phyloP scores from a whole-genome alignment of 768 basidiomycete species.

The Paxillus ammoniavirescens region DNA sequence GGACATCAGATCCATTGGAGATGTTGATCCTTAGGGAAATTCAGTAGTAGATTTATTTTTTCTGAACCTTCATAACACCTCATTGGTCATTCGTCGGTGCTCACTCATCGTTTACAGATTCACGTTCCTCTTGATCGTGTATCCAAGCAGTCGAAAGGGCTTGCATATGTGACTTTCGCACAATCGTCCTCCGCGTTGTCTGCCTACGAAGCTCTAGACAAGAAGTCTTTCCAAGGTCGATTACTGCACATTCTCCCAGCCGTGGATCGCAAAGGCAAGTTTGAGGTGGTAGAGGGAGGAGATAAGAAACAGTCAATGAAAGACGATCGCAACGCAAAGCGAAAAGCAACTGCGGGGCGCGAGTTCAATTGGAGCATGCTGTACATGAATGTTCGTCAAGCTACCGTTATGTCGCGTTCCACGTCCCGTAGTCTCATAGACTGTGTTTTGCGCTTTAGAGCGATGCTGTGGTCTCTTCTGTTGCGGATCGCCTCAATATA shows the following conservation, averaged over 20 bases:
- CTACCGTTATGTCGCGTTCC: conserved; percentile 14
- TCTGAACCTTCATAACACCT: conserved; percentile 32
- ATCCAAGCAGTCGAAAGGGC: conserved; percentile 53
- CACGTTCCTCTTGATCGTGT: conserved; percentile 54
- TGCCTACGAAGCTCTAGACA: conserved; percentile 80
- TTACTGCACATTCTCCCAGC: conserved; percentile 88
- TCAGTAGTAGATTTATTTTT: conserved; percentile 48
- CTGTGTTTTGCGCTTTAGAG: conserved; percentile 48
- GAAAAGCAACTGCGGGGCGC: conserved; percentile 66
- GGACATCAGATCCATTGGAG: conserved; percentile 55
- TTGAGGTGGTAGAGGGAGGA: conserved; percentile 37
- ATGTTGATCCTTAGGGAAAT: conserved; percentile 46
- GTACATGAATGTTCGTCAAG: conserved; percentile 90
- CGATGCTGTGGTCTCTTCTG: conserved; percentile 89
- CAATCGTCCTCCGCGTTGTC: conserved; percentile 49
- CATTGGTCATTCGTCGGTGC: background rate
- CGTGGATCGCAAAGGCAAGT: conserved; percentile 58
- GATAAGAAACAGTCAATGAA: conserved; percentile 56
- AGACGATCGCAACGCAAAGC: conserved; percentile 54
- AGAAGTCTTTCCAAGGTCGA: conserved; percentile 86
- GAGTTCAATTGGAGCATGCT: conserved; percentile 93
- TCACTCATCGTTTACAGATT: conserved; percentile 35
- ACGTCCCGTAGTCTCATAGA: conserved; percentile 21
- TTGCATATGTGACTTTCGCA: conserved; percentile 58
- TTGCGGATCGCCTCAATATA: conserved; percentile 86